These are phyloP conservation scores for Berkeleyomyces rouxiae DNA, from an alignment of 2,329 filamentous ascomycete species.

Conservation along the genomic window DNA sequence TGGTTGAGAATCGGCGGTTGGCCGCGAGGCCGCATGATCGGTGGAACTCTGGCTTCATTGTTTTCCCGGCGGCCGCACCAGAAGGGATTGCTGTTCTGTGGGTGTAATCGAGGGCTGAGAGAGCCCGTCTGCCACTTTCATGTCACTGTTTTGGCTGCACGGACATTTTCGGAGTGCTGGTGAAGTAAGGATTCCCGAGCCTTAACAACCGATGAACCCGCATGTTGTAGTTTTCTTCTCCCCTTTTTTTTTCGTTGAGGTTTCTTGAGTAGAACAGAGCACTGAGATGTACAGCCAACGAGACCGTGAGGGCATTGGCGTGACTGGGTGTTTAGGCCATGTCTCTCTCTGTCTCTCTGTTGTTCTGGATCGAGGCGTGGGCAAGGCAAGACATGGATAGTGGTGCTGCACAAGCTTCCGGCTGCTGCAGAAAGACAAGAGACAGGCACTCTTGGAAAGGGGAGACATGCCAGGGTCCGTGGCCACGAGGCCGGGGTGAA, in stretches of 20 bases:
- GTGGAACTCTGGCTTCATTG: too few species aligned
- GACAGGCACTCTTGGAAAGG: background rate
- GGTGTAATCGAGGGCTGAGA: background rate
- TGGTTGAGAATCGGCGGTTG: background rate
- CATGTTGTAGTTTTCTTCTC: background rate
- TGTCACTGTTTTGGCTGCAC: background rate
- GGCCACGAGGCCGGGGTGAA: background rate
- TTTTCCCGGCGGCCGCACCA: too few species aligned
- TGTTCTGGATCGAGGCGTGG: too few species aligned
- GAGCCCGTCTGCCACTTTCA: background rate
- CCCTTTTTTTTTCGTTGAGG: background rate
- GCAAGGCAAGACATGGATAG: background rate
- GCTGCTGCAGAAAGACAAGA: background rate
- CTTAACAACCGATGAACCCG: background rate
- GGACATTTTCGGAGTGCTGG: background rate
- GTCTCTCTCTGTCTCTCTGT: background rate
- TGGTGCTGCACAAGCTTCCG: background rate
- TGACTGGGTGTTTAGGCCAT: background rate
- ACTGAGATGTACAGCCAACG: background rate
- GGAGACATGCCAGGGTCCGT: background rate
- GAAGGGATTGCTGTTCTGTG: too few species aligned
- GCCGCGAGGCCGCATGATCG: too few species aligned
- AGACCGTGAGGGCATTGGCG: background rate
- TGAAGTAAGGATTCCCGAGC: background rate
- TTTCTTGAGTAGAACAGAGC: background rate